A percentile compares a stretch with the other conserved stretches of the same genome.
These are phyloP conservation scores for Curvularia sp. DNA, from an alignment of 2,329 filamentous ascomycete species.

Conservation along the genomic window DNA sequence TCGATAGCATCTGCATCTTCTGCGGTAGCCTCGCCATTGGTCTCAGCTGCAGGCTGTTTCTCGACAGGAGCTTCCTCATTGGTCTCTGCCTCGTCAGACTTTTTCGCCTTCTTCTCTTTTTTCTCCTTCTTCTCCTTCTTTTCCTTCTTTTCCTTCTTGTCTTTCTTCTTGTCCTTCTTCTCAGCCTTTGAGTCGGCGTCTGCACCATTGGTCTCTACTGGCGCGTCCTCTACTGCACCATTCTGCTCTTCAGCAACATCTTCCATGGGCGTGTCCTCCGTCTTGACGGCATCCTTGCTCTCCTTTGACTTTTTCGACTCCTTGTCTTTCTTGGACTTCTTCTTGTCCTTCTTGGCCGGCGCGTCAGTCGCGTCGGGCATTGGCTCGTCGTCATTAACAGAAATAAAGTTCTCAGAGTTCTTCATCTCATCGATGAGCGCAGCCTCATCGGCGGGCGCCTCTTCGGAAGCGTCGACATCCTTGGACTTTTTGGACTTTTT, in stretches of 20 bases:
- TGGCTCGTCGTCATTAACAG: constrained; percentile 26
- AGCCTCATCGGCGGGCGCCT: constrained; percentile 20
- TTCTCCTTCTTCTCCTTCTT: constrained; percentile 38
- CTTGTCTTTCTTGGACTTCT: constrained; percentile 38
- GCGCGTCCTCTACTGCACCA: constrained; percentile 19
- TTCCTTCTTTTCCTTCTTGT: constrained; percentile 40
- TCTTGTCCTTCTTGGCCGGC: constrained; percentile 28
- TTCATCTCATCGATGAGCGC: constrained; percentile 25
- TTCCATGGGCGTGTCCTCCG: constrained; percentile 20
- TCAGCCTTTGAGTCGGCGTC: constrained; percentile 28
- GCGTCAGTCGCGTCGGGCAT: constrained; percentile 30
- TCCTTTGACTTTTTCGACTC: constrained; percentile 34
- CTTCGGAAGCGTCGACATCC: constrained; percentile 17
- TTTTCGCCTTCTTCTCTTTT: constrained; percentile 35
- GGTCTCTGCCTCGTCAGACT: constrained; percentile 24
- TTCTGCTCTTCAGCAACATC: constrained; percentile 19
- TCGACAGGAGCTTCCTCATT: constrained; percentile 20
- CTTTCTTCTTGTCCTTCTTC: constrained; percentile 34
- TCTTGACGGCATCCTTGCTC: constrained; percentile 15
- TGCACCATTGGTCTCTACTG: constrained; percentile 19
- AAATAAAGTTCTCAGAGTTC: constrained; percentile 25
- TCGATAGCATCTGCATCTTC: constrained; percentile 27
- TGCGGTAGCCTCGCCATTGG: constrained; percentile 22
- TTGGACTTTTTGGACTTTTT: constrained; percentile 39
- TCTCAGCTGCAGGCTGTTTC: constrained; percentile 17